Evolutionary conservation across 139 green algal species (phyloP).

Genomic region (Haematococcus lacustris): DNA sequence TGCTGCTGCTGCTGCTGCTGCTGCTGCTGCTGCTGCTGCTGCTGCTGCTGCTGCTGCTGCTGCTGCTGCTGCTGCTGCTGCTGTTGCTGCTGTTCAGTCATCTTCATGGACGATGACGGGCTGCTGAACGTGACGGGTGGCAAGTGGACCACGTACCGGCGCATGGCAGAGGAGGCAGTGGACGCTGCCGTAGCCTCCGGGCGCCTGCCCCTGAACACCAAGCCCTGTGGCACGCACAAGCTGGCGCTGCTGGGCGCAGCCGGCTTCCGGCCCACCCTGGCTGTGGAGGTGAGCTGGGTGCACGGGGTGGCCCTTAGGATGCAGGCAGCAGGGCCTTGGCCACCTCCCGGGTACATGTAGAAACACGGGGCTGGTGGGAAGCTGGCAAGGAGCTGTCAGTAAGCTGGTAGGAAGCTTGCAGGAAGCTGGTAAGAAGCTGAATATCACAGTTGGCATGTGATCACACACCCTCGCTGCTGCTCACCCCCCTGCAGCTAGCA

Average conservation of each 20-base stretch:
- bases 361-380: not conserved
- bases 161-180: conserved; percentile 79
- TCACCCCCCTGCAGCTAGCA: not conserved
- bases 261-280: conserved; percentile 60
- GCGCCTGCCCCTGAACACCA: conserved; percentile 17
- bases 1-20: too few relatives aligned
- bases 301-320: not conserved
- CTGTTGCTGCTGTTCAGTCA: conserved; percentile 29
- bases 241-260: conserved; percentile 66
- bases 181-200: conserved; percentile 44
- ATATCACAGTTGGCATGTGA: not conserved
- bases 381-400: not conserved
- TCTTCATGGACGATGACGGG: conserved; percentile 72
- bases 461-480: not conserved
- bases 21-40: too few relatives aligned
- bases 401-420: not conserved
- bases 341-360: not conserved
- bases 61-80: too few relatives aligned
- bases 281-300: conserved; percentile 41
- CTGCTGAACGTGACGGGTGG: conserved; percentile 84
- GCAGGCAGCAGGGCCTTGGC: not conserved
- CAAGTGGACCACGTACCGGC: conserved; percentile 96
- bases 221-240: conserved; percentile 52
- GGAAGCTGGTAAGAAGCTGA: not conserved
- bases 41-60: too few relatives aligned